Base-by-base conservation (phyloP, 257 asterid genomes). In the Solanum etuberosum region DNA sequence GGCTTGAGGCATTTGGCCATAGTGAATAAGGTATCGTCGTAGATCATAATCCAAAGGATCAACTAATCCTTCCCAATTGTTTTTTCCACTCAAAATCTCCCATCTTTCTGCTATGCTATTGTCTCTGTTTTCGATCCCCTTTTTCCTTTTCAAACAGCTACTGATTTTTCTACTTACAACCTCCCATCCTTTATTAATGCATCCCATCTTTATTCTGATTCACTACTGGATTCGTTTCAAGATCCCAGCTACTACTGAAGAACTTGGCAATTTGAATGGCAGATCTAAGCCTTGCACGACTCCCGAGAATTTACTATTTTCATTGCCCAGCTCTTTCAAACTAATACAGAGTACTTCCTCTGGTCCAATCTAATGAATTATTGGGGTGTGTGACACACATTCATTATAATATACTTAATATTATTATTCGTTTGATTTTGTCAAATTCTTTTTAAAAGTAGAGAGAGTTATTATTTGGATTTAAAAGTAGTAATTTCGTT, bases 21-120 rank as follows among this genome's bases (percentile, higher is more conserved):
- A 92, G 65, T 92, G 94, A 34, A 92, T 70, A 0, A 92, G 21
- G 82, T 92, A 91, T 31, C 61, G 74, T 8, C 93, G 90, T 0
- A 92, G 92, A 83, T 94, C 95, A 32, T 13, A 23, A 89, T 93
- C 96, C 12, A 93, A 91, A 34, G 98, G 96, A 25, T 88, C 76
- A 67, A 92, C 48, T 74, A 92, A 90, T 84, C 87, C 51, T 15
- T 88, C 73, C 98, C 95, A 94, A 25, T 89, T 86, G 6, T 88
- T 87, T 59, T 85, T 70, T 14, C 95, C 96, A 40, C 93, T 91
- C 2, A 93, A 93, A 32, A 77, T 9, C 67, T 80, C 90, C 98
- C 98, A 94, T 86, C 90, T 91, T 46, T 68, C 29, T 61, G 94
- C 68, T 88, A 93, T 88, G 59, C 38, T 14, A 11, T 38, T 3